Percentiles rank a stretch among this genome's conserved stretches.
Evolutionary conservation across 768 basidiomycete species (phyloP).

Genomic region (Atractiella rhizophila): DNA sequence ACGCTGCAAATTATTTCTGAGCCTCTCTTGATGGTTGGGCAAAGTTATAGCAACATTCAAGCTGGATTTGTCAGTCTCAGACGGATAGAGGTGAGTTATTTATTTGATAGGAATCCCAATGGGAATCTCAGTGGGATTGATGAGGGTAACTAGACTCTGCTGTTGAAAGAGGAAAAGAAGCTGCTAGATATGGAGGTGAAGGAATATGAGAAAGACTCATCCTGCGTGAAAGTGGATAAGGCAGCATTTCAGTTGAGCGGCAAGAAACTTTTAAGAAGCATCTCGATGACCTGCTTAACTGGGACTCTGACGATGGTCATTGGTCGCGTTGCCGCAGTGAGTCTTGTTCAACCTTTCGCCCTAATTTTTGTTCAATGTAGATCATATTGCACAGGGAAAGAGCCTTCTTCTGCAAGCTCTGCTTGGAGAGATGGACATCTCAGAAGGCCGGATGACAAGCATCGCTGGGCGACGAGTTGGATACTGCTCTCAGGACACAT

Average conservation of each 20-base stretch:
- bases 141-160: no score
- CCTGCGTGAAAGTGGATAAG: background rate
- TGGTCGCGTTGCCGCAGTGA: constrained; percentile 2
- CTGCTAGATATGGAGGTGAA: background rate
- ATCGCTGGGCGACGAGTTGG: background rate
- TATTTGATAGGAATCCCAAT: no score
- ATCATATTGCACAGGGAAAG: constrained; percentile 3
- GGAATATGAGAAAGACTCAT: background rate
- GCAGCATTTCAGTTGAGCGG: no score
- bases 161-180: constrained; percentile 1
- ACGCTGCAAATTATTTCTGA: constrained; percentile 2
- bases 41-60: constrained; percentile 1
- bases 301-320: constrained; percentile 2
- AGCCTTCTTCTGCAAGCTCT: constrained; percentile 5
- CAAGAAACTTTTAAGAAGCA: no score
- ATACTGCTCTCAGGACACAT: constrained; percentile 7
- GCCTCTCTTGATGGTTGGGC: constrained; percentile 5
- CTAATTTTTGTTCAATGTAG: background rate
- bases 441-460: background rate
- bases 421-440: constrained; percentile 3
- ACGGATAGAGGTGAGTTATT: constrained; percentile 5
- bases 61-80: background rate
- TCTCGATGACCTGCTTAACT: background rate
- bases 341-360: background rate
- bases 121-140: no score